phyloP scores from a whole-genome alignment of 495 filamentous ascomycete genomes.

The Echria macrotheca region DNA sequence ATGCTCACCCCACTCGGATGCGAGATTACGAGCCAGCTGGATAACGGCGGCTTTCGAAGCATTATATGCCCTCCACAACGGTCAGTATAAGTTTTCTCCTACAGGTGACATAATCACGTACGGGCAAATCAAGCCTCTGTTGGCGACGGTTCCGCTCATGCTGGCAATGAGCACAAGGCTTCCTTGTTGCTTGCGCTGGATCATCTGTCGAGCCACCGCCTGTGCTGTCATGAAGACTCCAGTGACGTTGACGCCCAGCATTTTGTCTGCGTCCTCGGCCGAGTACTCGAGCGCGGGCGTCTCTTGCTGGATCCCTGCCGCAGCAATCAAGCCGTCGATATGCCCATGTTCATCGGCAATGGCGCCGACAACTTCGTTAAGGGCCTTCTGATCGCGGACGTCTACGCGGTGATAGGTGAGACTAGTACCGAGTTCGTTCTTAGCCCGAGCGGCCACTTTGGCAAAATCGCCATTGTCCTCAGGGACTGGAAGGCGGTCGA shows the following conservation, averaged over 20 bases:
- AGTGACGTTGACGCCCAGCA: constrained; percentile 70
- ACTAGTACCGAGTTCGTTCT: constrained; percentile 59
- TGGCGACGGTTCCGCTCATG: constrained; percentile 79
- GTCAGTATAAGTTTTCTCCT: neutral
- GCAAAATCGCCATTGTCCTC: constrained; percentile 45
- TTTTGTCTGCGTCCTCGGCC: constrained; percentile 54
- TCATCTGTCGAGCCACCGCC: constrained; percentile 71
- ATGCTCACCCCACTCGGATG: constrained; percentile 76
- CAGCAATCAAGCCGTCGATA: constrained; percentile 76
- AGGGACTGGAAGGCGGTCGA: constrained; percentile 46
- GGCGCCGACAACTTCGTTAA: constrained; percentile 60
- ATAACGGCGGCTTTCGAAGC: constrained; percentile 83
- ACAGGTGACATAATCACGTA: constrained; percentile 18
- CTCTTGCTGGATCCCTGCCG: constrained; percentile 74
- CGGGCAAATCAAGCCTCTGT: constrained; percentile 50
- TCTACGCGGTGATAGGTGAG: constrained; percentile 78
- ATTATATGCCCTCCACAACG: constrained; percentile 70
- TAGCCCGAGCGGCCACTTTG: constrained; percentile 57
- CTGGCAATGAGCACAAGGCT: constrained; percentile 70
- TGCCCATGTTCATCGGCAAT: constrained; percentile 69
- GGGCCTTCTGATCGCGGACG: constrained; percentile 65
- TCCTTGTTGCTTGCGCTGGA: constrained; percentile 50
- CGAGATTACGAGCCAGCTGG: constrained; percentile 81
- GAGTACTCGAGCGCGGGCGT: constrained; percentile 64
- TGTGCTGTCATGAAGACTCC: constrained; percentile 75